These are phyloP conservation scores for Candida silvatica DNA, from an alignment of 805 yeast genomes.

Conservation along the genomic window DNA sequence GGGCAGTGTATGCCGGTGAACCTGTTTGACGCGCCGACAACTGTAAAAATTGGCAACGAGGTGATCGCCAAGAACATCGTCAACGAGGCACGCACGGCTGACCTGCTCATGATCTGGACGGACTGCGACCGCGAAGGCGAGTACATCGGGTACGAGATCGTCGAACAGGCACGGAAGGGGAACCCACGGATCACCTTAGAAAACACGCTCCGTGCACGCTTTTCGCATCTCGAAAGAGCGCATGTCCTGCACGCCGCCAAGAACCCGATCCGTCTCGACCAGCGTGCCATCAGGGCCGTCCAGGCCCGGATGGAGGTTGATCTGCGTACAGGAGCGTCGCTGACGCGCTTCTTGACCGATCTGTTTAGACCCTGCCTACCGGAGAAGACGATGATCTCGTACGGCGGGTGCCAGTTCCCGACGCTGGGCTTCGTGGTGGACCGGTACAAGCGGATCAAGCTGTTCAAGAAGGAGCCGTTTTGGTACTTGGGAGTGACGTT, in stretches of 20 bases:
- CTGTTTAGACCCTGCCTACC: slow-evolving; percentile 24
- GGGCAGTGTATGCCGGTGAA: slow-evolving; percentile 55
- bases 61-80: slow-evolving; percentile 56
- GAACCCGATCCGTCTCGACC: slow-evolving; percentile 55
- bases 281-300: slow-evolving; percentile 74
- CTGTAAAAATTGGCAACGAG: slow-evolving; percentile 26
- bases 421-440: slow-evolving; percentile 96
- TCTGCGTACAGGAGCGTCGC: slow-evolving; percentile 79
- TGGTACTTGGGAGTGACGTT: slow-evolving; percentile 63
- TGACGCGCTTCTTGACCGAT: slow-evolving; percentile 72
- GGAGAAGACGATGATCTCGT: slow-evolving; percentile 39
- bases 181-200: slow-evolving; percentile 38
- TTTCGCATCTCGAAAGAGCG: slow-evolving; percentile 74
- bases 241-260: slow-evolving; percentile 74
- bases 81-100: slow-evolving; percentile 51
- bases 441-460: slow-evolving; percentile 65
- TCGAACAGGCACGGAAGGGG: slow-evolving; percentile 51
- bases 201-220: slow-evolving; percentile 64
- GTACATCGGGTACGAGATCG: slow-evolving; percentile 79
- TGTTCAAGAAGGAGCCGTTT: slow-evolving; percentile 68
- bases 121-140: slow-evolving; percentile 98
- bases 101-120: slow-evolving; percentile 86
- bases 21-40: slow-evolving; percentile 59
- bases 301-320: slow-evolving; percentile 81
- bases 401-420: slow-evolving; percentile 95